Base-by-base conservation (phyloP, 2,329 filamentous ascomycete species). In the Apiospora rasikravindrae region DNA sequence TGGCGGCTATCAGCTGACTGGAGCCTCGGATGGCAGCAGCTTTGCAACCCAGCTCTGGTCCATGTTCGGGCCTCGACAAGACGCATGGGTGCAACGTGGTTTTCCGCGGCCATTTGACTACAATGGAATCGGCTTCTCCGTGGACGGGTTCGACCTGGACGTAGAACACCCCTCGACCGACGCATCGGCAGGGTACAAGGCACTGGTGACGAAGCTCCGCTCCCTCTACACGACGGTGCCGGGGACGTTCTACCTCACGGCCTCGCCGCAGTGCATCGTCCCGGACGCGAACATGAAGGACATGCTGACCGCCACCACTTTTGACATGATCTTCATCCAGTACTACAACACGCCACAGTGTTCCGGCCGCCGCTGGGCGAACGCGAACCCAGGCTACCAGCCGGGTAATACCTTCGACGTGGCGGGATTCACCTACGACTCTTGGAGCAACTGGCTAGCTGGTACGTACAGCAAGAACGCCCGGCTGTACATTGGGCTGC, bases 321-420 rank as follows among this genome's bases (percentile, higher is more conserved):
- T 87, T 73, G 83, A 85, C 45, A 80, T 83, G 33, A 77, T 85
- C 29, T 87, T 87, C 78, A 77, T 87, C 71, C 86, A 87, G 79
- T 88, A 86, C 78, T 87, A 86, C 81, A 86, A 87, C 80, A 87
- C 86, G 73, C 75, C 76, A 6, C 75, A 72, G 22, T 87, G 85
- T 77, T 76, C 76, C 19, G 57, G 29, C 33, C 75, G 75, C 14
- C 69, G 73, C 16, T 80, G 79, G 78, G 77, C 73, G 64, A 77
- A 80, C 49, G 77, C 78, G 29, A 80, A 83, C 73, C 47, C 76
- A 4, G 75, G 74, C 68, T 81, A 81, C 73, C 72, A 73, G 16
- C 70, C 78, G 11, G 80, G 78, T 13, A 71, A 72, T 22, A 2
- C 70, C 6, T 73, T 74, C 68, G 74, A 73, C 57, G 69, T 73